Conservation (phyloP, 1,284 basidiomycete species). For the Coniophora puteana region DNA sequence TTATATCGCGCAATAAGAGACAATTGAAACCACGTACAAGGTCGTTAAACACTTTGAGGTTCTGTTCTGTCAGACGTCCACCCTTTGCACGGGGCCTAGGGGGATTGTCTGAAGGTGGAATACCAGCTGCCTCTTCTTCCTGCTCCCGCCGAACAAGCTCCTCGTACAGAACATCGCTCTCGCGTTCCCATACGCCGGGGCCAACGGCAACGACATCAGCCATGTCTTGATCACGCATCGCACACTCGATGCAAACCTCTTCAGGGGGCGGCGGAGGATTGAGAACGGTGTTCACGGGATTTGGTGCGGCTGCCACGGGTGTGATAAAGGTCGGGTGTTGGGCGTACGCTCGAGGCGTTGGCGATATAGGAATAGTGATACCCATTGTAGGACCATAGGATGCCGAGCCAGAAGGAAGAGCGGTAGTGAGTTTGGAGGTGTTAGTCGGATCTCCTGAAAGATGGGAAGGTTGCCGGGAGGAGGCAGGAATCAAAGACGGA, state of each 20-base stretch:
- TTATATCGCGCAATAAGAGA: slow-evolving; percentile 8
- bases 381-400: slow-evolving; percentile 41
- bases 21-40: slow-evolving; percentile 55
- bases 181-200: slow-evolving; percentile 87
- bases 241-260: slow-evolving; percentile 95
- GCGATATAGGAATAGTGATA: slow-evolving; percentile 51
- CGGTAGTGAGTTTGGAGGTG: slow-evolving; percentile 26
- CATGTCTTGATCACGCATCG: slow-evolving; percentile 99
- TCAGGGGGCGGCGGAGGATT: slow-evolving; percentile 51
- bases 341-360: slow-evolving; percentile 61
- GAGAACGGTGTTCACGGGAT: slow-evolving; percentile 57
- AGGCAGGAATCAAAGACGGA: slow-evolving; percentile 31
- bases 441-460: slow-evolving; percentile 36
- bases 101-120: slow-evolving; percentile 41
- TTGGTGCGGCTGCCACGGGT: slow-evolving; percentile 45
- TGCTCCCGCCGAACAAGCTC: slow-evolving; percentile 77
- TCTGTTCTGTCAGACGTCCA: slow-evolving; percentile 73
- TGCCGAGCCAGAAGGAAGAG: slow-evolving; percentile 37
- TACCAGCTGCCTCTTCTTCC: slow-evolving; percentile 56
- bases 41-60: slow-evolving; percentile 83
- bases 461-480: slow-evolving; percentile 42
- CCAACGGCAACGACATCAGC: slow-evolving; percentile 90
- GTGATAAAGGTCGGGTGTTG: slow-evolving; percentile 76
- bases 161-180: slow-evolving; percentile 80
- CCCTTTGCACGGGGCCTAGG: slow-evolving; percentile 60